Evolutionary conservation across 768 basidiomycete species (phyloP).

Genomic region (Russula foetens): DNA sequence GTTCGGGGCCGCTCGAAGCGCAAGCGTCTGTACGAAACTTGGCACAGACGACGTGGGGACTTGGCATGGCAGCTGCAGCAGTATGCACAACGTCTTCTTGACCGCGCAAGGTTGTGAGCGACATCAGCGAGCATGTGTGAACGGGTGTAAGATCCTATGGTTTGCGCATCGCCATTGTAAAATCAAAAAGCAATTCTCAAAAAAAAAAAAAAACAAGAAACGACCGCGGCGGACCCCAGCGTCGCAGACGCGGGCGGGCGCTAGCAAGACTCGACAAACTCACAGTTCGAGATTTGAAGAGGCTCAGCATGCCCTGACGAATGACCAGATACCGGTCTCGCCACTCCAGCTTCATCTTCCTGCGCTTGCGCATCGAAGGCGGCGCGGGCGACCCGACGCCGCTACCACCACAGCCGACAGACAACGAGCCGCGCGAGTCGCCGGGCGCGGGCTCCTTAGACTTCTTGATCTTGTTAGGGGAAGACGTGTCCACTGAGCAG

Average conservation of each 20-base stretch:
- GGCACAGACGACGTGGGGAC: slow-evolving; percentile 18
- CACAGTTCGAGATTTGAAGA: slow-evolving; percentile 49
- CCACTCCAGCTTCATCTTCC: slow-evolving; percentile 47
- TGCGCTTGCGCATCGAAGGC: slow-evolving; percentile 20
- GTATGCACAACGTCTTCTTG: slow-evolving; percentile 11
- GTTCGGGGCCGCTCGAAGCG: not conserved
- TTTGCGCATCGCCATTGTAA: not conserved
- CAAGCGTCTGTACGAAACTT: slow-evolving; percentile 5
- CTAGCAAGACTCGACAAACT: slow-evolving; percentile 23
- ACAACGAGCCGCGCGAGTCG: not conserved
- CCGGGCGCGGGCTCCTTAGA: slow-evolving; percentile 9
- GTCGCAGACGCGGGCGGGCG: too few species aligned
- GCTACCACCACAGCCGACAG: not conserved
- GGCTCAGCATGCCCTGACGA: slow-evolving; percentile 42
- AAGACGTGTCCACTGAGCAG: not conserved
- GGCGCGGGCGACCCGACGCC: not conserved
- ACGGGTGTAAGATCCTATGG: slow-evolving; percentile 15
- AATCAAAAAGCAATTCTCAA: not conserved
- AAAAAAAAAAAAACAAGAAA: not conserved
- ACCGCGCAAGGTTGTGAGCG: slow-evolving; percentile 15
- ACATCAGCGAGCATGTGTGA: slow-evolving; percentile 15
- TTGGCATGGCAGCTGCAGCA: not conserved
- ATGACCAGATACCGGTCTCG: slow-evolving; percentile 56
- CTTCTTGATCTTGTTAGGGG: slow-evolving; percentile 7
- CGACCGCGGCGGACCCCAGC: too few species aligned